Evolutionary conservation across 1,284 basidiomycete genomes (phyloP), one percentile per base, ranked within the genome.

Genomic region (Earliella scabrosa): DNA sequence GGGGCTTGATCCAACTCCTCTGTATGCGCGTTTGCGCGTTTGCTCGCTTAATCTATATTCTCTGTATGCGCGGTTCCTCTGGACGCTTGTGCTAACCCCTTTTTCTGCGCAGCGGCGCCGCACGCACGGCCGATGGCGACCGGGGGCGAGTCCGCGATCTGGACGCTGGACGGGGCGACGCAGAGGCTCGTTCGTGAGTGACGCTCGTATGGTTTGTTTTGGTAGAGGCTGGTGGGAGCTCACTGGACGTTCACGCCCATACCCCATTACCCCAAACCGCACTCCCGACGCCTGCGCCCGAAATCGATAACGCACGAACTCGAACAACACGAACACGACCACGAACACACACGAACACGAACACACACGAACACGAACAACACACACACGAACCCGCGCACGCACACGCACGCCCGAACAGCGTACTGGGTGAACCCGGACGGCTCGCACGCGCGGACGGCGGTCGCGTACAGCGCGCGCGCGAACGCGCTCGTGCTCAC

Each of bases 391-490:
- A 32, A n/a, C 6, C 13, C 11, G 38, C n/a, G 27, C 14, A 16
- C 36, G 20, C 39, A 14, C 21, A 41, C 24, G 23, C 13, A 4
- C 29, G 16, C 9, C 24, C 45, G n/a, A 31, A 18, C 44, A 68
- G 66, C 64, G 23, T 44, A 58, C 43, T 68, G 66, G 66, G 61
- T 60, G 18, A 65, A 66, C 58, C 56, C 63, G 2, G 63, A 68
- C 56, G 61, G 61, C 45, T 55, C 62, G 44, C 56, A 54, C 29
- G 44, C 52, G 8, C 26, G 18, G 18, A 61, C 63, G 41, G 46
- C 45, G 14, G 54, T 65, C 24, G 65, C 52, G 20, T 54, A 57
- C 49, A 50, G 63, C 49, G 56, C 52, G 31, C 47, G 54, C 40
- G 58, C 57, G 18, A 59, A 56, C 52, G 24, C 52, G 34, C 54